These are phyloP conservation scores for Immersiella caudata DNA, from an alignment of 495 filamentous ascomycete genomes.

Conservation along the genomic window DNA sequence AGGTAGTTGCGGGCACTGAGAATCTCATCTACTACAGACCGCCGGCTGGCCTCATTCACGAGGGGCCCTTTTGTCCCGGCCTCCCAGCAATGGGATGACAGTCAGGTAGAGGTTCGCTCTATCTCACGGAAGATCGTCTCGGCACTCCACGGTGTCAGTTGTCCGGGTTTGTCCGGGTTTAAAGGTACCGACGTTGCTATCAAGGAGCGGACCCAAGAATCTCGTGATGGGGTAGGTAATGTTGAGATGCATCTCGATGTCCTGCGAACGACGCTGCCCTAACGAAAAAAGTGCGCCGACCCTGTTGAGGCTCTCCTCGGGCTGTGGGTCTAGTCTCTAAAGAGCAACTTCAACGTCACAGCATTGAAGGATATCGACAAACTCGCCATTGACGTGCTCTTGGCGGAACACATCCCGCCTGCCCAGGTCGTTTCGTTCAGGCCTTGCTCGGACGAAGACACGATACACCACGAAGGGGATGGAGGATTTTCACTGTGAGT, in stretches of 20 bases:
- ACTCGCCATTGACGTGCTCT: neutral
- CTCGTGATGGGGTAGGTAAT: too few relatives aligned
- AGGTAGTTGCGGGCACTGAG: neutral
- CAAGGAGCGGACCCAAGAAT: too few relatives aligned
- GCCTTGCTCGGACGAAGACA: neutral
- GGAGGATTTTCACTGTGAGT: neutral
- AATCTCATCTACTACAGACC: neutral
- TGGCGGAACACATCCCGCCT: neutral
- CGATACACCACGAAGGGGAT: neutral
- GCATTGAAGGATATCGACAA: neutral
- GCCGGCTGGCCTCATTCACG: neutral
- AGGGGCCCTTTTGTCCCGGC: neutral
- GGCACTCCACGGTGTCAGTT: neutral
- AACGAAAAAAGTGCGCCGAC: too few relatives aligned
- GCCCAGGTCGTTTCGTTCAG: neutral
- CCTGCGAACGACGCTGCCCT: too few relatives aligned
- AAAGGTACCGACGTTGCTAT: too few relatives aligned
- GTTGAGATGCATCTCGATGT: too few relatives aligned
- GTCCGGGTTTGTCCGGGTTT: neutral
- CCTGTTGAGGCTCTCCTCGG: neutral
- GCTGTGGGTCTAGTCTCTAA: neutral
- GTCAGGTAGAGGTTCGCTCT: neutral
- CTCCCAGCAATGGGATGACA: neutral
- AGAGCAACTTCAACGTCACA: neutral
- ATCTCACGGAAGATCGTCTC: neutral